Evolutionary conservation across 2,329 filamentous ascomycete species (phyloP).

Genomic region (Paecilomyces fulvus): DNA sequence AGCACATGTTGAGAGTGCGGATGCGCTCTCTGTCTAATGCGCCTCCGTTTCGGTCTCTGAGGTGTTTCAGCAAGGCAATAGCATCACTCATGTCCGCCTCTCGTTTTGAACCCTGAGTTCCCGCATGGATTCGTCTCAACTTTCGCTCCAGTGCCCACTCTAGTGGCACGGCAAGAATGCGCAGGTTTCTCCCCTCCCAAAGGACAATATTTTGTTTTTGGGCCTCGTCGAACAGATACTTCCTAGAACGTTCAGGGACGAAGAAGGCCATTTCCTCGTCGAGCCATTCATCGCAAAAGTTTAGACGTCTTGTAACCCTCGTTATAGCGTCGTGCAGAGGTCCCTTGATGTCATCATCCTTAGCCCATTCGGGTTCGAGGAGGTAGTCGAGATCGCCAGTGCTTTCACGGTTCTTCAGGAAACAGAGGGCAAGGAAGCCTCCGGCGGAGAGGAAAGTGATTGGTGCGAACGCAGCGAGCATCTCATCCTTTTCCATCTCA

Average conservation of each 20-base stretch:
- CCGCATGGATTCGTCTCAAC: slow-evolving; percentile 20
- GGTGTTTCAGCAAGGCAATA: slow-evolving; percentile 19
- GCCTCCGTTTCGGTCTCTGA: slow-evolving; percentile 13
- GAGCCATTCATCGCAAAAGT: slow-evolving; percentile 18
- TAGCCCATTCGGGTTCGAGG: slow-evolving; percentile 23
- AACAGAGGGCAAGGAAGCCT: slow-evolving; percentile 22
- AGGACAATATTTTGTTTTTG: slow-evolving; percentile 23
- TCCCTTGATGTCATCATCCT: slow-evolving; percentile 21
- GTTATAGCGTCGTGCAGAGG: slow-evolving; percentile 18
- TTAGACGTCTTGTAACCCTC: slow-evolving; percentile 13
- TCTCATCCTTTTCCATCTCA: slow-evolving; percentile 21
- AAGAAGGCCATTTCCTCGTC: slow-evolving; percentile 26
- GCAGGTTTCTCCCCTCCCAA: slow-evolving; percentile 18
- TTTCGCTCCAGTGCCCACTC: slow-evolving; percentile 30
- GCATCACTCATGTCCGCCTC: slow-evolving; percentile 21
- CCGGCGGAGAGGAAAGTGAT: slow-evolving; percentile 23
- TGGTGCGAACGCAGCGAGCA: slow-evolving; percentile 23
- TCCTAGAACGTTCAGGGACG: slow-evolving; percentile 14
- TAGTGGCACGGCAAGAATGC: slow-evolving; percentile 23
- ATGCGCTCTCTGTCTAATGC: slow-evolving; percentile 17
- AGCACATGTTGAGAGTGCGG: slow-evolving; percentile 19
- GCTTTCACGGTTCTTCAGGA: slow-evolving; percentile 21
- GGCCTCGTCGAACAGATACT: slow-evolving; percentile 19
- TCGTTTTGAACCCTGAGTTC: slow-evolving; percentile 13
- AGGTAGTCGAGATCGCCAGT: slow-evolving; percentile 26